Evolutionary conservation across 208 protist genomes (phyloP).

Genomic region (Trypanosoma rangeli): DNA sequence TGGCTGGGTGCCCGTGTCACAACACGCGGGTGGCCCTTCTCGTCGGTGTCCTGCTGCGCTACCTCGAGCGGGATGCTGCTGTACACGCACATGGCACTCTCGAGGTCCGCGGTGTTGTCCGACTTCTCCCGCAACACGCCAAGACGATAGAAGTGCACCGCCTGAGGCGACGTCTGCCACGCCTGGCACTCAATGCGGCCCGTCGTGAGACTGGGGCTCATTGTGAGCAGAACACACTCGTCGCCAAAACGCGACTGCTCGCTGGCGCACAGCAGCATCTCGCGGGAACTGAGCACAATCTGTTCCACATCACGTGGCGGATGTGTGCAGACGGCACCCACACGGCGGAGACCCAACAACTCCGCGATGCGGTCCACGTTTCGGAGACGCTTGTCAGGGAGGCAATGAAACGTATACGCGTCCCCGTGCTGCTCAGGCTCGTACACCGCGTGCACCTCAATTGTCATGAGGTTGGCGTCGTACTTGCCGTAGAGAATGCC

Average conservation of each 20-base stretch:
- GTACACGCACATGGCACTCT: slow-evolving; percentile 44
- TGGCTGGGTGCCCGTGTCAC: slow-evolving; percentile 66
- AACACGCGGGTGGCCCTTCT: slow-evolving; percentile 54
- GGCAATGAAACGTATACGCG: slow-evolving; percentile 45
- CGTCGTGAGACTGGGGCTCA: slow-evolving; percentile 45
- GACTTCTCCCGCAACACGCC: slow-evolving; percentile 57
- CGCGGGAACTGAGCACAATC: slow-evolving; percentile 43
- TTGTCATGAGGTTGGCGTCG: slow-evolving; percentile 31
- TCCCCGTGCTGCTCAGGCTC: slow-evolving; percentile 84
- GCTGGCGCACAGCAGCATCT: slow-evolving; percentile 78
- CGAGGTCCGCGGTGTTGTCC: slow-evolving; percentile 19
- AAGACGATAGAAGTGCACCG: slow-evolving; percentile 81
- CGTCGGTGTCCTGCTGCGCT: slow-evolving; percentile 71
- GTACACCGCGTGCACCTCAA: slow-evolving; percentile 87
- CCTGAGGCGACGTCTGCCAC: slow-evolving; percentile 88
- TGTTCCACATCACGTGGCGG: slow-evolving; percentile 44
- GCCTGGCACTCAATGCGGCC: slow-evolving; percentile 63
- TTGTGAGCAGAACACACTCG: slow-evolving; percentile 85
- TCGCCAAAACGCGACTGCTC: slow-evolving; percentile 86
- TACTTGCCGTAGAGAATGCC: slow-evolving; percentile 85
- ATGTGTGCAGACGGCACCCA: slow-evolving; percentile 85
- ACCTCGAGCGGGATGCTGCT: slow-evolving; percentile 70
- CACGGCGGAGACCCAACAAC: slow-evolving; percentile 67
- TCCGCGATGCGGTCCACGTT: slow-evolving; percentile 61
- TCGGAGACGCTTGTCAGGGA: slow-evolving; percentile 38